phyloP scores from a whole-genome alignment of 306 rosid species.

The Albizia julibrissin region DNA sequence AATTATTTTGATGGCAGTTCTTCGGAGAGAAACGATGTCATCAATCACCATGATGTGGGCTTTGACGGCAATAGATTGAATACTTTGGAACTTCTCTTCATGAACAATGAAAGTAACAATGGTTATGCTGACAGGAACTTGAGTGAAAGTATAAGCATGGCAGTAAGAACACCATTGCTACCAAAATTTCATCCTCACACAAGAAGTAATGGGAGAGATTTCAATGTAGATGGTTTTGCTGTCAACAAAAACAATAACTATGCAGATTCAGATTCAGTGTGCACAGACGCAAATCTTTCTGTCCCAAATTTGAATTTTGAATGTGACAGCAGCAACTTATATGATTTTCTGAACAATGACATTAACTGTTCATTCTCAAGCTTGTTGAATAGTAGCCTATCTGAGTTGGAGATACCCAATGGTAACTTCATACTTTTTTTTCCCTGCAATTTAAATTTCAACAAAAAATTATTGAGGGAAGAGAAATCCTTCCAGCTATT shows the following conservation, averaged over 20 bases:
- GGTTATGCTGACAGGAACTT: conserved; percentile 38
- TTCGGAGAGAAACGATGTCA: conserved; percentile 20
- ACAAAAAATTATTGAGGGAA: neutral
- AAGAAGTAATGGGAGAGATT: conserved; percentile 26
- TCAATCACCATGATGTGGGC: conserved; percentile 35
- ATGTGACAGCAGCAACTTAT: conserved; percentile 35
- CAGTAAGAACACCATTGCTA: conserved; percentile 45
- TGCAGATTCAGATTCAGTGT: conserved; percentile 25
- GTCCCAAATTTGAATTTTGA: conserved; percentile 41
- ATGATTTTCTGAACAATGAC: conserved; percentile 42
- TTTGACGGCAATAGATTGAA: conserved; percentile 34
- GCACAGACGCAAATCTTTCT: conserved; percentile 31
- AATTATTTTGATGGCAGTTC: conserved; percentile 31
- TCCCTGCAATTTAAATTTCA: neutral
- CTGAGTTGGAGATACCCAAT: conserved; percentile 49
- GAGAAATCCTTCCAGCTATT: neutral
- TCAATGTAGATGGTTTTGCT: conserved; percentile 27
- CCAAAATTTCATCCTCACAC: conserved; percentile 39
- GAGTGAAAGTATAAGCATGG: conserved; percentile 34
- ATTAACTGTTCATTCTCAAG: conserved; percentile 42
- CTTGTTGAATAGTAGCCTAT: conserved; percentile 36
- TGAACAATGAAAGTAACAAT: conserved; percentile 29
- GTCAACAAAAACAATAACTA: conserved; percentile 24
- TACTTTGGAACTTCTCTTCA: conserved; percentile 39
- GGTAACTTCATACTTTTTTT: conserved; percentile 41